These are phyloP conservation scores for Orobanche coerulescens DNA, from an alignment of 257 asterid genomes.

Conservation along the genomic window DNA sequence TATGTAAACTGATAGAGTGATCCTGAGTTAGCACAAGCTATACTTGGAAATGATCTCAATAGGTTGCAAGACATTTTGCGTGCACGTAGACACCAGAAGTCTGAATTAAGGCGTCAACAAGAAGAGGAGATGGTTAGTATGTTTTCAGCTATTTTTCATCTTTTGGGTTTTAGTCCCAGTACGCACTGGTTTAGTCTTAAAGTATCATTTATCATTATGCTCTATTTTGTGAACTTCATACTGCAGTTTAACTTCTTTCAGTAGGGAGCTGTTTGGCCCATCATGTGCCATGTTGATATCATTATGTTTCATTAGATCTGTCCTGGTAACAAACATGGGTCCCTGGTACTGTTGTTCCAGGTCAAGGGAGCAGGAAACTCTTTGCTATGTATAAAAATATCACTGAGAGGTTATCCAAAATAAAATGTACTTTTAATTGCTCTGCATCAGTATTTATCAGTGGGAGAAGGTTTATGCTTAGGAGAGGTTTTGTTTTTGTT, in stretches of 20 bases:
- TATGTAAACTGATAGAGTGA: slow-evolving; percentile 55
- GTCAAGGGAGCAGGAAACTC: background rate
- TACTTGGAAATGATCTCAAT: slow-evolving; percentile 87
- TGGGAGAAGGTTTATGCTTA: slow-evolving; percentile 12
- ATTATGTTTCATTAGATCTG: background rate
- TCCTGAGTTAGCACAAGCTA: slow-evolving; percentile 91
- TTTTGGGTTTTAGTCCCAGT: slow-evolving; percentile 1
- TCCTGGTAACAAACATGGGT: background rate
- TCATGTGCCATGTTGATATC: background rate
- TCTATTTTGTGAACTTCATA: slow-evolving; percentile 14
- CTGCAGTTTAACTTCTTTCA: too few species aligned
- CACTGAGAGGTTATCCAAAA: background rate
- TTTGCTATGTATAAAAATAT: background rate
- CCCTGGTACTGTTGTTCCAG: background rate
- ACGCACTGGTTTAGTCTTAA: slow-evolving; percentile 6
- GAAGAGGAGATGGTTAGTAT: slow-evolving; percentile 87
- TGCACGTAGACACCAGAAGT: slow-evolving; percentile 55
- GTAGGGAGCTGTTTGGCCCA: too few species aligned
- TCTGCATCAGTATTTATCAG: background rate
- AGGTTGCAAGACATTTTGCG: slow-evolving; percentile 82
- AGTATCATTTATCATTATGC: background rate
- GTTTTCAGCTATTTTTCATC: slow-evolving; percentile 8
- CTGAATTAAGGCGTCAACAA: slow-evolving; percentile 64
- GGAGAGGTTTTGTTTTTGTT: slow-evolving; percentile 12
- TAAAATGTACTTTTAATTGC: background rate